Conservation (phyloP, 495 filamentous ascomycete species). For the Antarctomyces pellizariae region DNA sequence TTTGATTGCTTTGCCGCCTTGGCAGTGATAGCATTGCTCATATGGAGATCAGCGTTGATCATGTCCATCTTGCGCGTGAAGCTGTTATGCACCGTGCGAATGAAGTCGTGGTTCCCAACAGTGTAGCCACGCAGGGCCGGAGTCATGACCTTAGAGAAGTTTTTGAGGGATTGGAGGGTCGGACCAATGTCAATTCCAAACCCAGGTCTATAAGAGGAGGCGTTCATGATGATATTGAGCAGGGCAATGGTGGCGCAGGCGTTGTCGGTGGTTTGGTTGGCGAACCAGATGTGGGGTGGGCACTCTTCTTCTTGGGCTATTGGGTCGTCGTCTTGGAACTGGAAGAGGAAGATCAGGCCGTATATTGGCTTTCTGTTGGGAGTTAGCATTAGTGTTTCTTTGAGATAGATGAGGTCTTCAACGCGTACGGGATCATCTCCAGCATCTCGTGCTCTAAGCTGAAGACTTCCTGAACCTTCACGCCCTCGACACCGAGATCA, state of each 20-base stretch:
- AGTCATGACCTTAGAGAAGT: slow-evolving; percentile 38
- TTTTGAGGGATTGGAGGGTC: slow-evolving; percentile 42
- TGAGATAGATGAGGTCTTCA: neutral
- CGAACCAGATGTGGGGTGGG: slow-evolving; percentile 68
- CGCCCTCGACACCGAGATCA: slow-evolving; percentile 48
- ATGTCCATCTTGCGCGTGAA: slow-evolving; percentile 67
- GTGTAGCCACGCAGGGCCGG: slow-evolving; percentile 53
- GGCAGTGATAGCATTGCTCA: slow-evolving; percentile 15
- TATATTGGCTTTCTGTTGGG: slow-evolving; percentile 41
- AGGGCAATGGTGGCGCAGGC: slow-evolving; percentile 76
- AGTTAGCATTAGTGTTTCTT: too few relatives aligned
- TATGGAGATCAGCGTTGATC: slow-evolving; percentile 41
- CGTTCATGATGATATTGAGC: slow-evolving; percentile 80
- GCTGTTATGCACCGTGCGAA: slow-evolving; percentile 67
- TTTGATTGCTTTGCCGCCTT: slow-evolving; percentile 11
- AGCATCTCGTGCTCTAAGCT: slow-evolving; percentile 46
- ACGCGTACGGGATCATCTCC: slow-evolving; percentile 35
- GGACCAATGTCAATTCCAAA: slow-evolving; percentile 38
- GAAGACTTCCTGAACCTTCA: slow-evolving; percentile 60
- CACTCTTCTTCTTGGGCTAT: slow-evolving; percentile 32
- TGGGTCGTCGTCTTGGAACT: slow-evolving; percentile 33
- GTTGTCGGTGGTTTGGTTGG: slow-evolving; percentile 70
- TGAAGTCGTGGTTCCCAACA: slow-evolving; percentile 48
- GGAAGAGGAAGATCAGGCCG: slow-evolving; percentile 66
- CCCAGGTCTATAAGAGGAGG: too few relatives aligned